phyloP scores from a whole-genome alignment of 176 grass and related monocot species.

The Pharus latifolius region DNA sequence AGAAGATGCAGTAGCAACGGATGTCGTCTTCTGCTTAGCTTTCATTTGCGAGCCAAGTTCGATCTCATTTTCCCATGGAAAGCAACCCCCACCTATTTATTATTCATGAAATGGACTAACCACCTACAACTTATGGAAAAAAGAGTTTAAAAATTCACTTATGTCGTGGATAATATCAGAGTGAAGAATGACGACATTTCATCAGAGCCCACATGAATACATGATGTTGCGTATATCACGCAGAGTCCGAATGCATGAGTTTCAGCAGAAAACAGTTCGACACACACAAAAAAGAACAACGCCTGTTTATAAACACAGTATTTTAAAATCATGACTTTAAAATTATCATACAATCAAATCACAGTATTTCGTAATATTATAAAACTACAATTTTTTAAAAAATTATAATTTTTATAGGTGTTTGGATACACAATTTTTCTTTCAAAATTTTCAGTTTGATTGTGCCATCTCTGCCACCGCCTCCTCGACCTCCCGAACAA shows the following conservation, averaged over 20 bases:
- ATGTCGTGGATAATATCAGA: background rate
- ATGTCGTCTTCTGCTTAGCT: background rate
- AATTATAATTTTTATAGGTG: too few species aligned
- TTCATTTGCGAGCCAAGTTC: background rate
- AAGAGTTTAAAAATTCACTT: background rate
- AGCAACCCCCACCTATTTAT: background rate
- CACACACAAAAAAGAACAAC: too few species aligned
- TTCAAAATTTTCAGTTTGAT: too few species aligned
- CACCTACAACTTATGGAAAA: conserved; percentile 9
- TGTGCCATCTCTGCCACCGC: too few species aligned
- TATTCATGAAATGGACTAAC: background rate
- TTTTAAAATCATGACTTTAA: too few species aligned
- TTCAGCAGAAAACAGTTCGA: background rate
- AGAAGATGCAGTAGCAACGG: background rate
- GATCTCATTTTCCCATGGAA: background rate
- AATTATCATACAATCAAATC: too few species aligned
- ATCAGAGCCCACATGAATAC: background rate
- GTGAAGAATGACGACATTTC: background rate
- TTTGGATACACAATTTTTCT: too few species aligned
- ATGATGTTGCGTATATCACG: background rate
- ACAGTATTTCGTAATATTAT: too few species aligned
- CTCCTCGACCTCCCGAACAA: too few species aligned
- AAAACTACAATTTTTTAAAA: too few species aligned
- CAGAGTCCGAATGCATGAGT: background rate
- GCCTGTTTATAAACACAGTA: too few species aligned